These are phyloP conservation scores for Aspergillus quadricinctus DNA, from an alignment of 2,329 filamentous ascomycete species.

Conservation along the genomic window DNA sequence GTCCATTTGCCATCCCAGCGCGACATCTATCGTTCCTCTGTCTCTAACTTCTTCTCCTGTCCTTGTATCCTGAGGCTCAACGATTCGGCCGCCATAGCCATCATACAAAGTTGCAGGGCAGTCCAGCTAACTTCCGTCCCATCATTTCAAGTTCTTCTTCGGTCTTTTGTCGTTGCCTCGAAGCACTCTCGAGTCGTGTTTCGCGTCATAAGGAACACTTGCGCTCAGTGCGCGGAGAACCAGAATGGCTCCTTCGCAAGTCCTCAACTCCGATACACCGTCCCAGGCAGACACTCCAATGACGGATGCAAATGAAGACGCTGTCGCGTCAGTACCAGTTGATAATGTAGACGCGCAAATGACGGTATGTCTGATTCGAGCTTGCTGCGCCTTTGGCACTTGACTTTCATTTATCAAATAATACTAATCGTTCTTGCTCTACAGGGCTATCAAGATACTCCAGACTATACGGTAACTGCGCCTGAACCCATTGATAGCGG, in stretches of 20 bases:
- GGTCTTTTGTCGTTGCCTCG: neutral
- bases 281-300: constrained; percentile 46
- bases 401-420: neutral
- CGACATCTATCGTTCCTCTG: constrained; percentile 14
- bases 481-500: neutral
- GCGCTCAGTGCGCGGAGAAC: constrained; percentile 24
- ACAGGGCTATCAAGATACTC: constrained; percentile 54
- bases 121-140: neutral
- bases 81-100: neutral
- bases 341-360: constrained; percentile 36
- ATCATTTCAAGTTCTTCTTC: neutral
- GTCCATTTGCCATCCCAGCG: constrained; percentile 32
- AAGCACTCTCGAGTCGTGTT: neutral
- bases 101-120: neutral
- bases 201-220: constrained; percentile 4
- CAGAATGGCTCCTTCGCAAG: constrained; percentile 39
- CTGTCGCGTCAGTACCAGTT: constrained; percentile 32
- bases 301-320: constrained; percentile 39
- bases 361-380: constrained; percentile 30
- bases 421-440: constrained; percentile 10
- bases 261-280: constrained; percentile 36
- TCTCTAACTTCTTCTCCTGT: neutral
- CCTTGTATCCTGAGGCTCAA: neutral
- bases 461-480: constrained; percentile 54
- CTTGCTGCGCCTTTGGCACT: neutral